Evolutionary conservation across 2,329 filamentous ascomycete species (phyloP).

Genomic region (Fusarium musae): DNA sequence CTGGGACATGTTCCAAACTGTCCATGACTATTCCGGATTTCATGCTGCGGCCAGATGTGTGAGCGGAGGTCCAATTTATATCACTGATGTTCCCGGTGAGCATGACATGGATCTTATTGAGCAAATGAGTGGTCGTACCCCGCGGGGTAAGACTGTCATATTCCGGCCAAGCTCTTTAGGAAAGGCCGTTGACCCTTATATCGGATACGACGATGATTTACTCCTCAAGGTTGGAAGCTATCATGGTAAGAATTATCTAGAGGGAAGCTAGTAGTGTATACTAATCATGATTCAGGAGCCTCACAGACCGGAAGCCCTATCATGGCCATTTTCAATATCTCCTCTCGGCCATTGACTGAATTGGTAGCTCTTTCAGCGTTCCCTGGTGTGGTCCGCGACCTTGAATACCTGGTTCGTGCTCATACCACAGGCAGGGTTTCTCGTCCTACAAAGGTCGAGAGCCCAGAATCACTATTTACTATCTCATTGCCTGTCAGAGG

Average conservation of each 20-base stretch:
- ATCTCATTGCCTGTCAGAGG: slow-evolving; percentile 72
- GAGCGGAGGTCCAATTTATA: slow-evolving; percentile 91
- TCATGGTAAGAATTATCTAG: slow-evolving; percentile 64
- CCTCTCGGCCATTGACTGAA: slow-evolving; percentile 69
- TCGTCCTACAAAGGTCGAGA: slow-evolving; percentile 57
- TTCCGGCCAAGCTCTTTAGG: slow-evolving; percentile 82
- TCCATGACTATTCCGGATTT: slow-evolving; percentile 77
- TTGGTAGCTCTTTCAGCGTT: slow-evolving; percentile 78
- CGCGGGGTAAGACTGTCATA: slow-evolving; percentile 79
- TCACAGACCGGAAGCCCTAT: slow-evolving; percentile 77
- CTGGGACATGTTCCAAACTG: slow-evolving; percentile 77
- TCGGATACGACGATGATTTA: slow-evolving; percentile 76
- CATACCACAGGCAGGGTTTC: slow-evolving; percentile 75
- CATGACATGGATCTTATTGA: slow-evolving; percentile 80
- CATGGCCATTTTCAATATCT: slow-evolving; percentile 86
- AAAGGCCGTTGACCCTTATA: slow-evolving; percentile 78
- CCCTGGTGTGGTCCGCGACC: slow-evolving; percentile 69
- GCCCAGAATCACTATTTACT: slow-evolving; percentile 64
- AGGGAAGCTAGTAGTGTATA: too few species aligned
- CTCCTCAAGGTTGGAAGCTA: slow-evolving; percentile 84
- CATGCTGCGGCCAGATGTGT: slow-evolving; percentile 92
- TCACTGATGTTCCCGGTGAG: slow-evolving; percentile 88
- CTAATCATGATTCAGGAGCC: slow-evolving; percentile 49
- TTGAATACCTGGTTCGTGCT: slow-evolving; percentile 77
- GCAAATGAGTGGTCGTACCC: slow-evolving; percentile 82